Conservation (phyloP, 2,329 filamentous ascomycete genomes). For the Westerdykella ornata region DNA sequence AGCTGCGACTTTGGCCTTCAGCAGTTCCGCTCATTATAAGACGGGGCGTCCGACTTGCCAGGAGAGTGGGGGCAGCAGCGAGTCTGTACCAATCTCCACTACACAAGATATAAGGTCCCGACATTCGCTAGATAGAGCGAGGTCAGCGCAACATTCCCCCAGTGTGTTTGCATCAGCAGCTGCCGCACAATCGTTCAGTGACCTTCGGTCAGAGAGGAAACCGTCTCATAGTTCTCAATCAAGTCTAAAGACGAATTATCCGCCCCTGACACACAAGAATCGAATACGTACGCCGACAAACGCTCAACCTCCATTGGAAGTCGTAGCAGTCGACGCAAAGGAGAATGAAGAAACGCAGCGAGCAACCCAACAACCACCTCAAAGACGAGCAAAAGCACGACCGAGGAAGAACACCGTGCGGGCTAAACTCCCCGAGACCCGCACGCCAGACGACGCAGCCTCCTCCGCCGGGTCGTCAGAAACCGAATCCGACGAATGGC, state of each 20-base stretch:
- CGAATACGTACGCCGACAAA: constrained; percentile 14
- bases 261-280: constrained; percentile 3
- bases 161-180: constrained; percentile 26
- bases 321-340: constrained; percentile 17
- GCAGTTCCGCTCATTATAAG: constrained; percentile 6
- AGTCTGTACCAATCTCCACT: constrained; percentile 12
- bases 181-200: constrained; percentile 26
- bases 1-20: constrained; percentile 59
- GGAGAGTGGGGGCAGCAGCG: constrained; percentile 11
- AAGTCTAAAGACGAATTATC: background rate
- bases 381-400: constrained; percentile 15
- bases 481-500: constrained; percentile 34
- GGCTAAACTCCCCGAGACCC: constrained; percentile 28
- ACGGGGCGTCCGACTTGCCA: constrained; percentile 11
- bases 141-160: constrained; percentile 8
- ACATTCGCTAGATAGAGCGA: constrained; percentile 22
- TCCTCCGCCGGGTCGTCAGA: constrained; percentile 11
- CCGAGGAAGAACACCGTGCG: constrained; percentile 25
- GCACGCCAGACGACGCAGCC: constrained; percentile 23
- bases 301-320: constrained; percentile 14
- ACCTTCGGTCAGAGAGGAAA: constrained; percentile 8
- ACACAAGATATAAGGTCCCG: constrained; percentile 17
- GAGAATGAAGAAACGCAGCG: constrained; percentile 10
- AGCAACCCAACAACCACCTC: constrained; percentile 13
- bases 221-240: background rate